Percentiles rank a stretch among this genome's conserved stretches.
Evolutionary conservation across 2,329 filamentous ascomycete species (phyloP).

Genomic region (Coniochaeta sp.): DNA sequence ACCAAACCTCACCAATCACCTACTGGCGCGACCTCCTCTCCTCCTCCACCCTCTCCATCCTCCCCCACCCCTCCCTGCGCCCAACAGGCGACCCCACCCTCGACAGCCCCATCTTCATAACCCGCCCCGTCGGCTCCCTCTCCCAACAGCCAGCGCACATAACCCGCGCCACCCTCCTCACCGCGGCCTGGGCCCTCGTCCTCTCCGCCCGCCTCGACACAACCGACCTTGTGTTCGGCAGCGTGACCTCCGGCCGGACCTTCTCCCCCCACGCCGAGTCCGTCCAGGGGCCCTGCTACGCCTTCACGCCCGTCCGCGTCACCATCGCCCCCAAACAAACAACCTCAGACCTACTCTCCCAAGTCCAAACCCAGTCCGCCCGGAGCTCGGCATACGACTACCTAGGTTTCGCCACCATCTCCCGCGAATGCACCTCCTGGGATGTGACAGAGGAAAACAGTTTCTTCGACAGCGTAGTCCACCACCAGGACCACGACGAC

Average conservation of each 20-base stretch:
- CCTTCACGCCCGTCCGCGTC: constrained; percentile 36
- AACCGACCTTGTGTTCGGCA: constrained; percentile 32
- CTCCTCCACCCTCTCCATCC: constrained; percentile 27
- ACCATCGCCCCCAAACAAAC: constrained; percentile 24
- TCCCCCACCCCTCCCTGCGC: not conserved
- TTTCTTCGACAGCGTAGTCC: constrained; percentile 26
- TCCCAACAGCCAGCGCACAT: constrained; percentile 21
- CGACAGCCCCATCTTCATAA: constrained; percentile 12
- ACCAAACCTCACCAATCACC: constrained; percentile 19
- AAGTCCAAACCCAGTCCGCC: constrained; percentile 24
- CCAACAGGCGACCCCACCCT: not conserved
- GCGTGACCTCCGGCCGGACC: constrained; percentile 34
- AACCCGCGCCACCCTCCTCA: constrained; percentile 33
- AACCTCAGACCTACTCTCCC: constrained; percentile 21
- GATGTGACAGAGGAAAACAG: constrained; percentile 15
- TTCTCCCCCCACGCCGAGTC: constrained; percentile 26
- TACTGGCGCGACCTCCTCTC: constrained; percentile 36
- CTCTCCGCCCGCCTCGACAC: constrained; percentile 25
- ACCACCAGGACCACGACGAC: constrained; percentile 30
- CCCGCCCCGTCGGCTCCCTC: constrained; percentile 17
- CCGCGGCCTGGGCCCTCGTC: constrained; percentile 34
- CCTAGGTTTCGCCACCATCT: constrained; percentile 25
- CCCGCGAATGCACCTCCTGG: constrained; percentile 20
- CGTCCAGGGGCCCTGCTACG: constrained; percentile 36
- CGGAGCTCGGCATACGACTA: constrained; percentile 23